These are phyloP conservation scores for Cercophora samala DNA, from an alignment of 495 filamentous ascomycete species.

Conservation along the genomic window DNA sequence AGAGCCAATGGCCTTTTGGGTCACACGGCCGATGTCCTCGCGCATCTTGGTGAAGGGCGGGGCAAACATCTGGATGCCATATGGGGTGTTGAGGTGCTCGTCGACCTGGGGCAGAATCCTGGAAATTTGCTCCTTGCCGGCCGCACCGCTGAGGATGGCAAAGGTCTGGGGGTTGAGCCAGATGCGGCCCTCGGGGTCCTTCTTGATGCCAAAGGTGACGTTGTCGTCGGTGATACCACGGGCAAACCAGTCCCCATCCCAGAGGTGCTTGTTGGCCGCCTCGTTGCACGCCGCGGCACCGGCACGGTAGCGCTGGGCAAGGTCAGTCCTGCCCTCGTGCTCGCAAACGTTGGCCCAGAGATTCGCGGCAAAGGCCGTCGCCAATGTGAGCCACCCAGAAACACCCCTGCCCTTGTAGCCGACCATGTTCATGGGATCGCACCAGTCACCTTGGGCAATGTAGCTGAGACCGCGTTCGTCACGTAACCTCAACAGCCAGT, in stretches of 20 bases:
- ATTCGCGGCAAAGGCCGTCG: conserved; percentile 49
- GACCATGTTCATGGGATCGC: conserved; percentile 60
- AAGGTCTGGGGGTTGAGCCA: conserved; percentile 57
- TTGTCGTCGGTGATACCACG: conserved; percentile 56
- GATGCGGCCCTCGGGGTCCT: conserved; percentile 51
- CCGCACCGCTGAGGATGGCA: conserved; percentile 53
- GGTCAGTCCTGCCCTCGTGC: conserved; percentile 38
- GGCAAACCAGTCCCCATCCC: conserved; percentile 55
- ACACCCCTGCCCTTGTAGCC: conserved; percentile 55
- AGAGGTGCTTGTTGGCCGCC: conserved; percentile 51
- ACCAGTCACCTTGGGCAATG: conserved; percentile 58
- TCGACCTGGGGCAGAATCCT: conserved; percentile 50
- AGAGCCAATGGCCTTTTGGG: conserved; percentile 55
- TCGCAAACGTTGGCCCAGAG: conserved; percentile 52
- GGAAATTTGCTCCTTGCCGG: conserved; percentile 39
- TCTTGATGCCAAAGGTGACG: conserved; percentile 49
- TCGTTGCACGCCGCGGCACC: conserved; percentile 48
- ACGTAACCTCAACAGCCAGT: conserved; percentile 49
- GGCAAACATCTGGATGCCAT: conserved; percentile 53
- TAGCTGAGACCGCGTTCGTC: conserved; percentile 54
- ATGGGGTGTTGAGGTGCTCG: conserved; percentile 49
- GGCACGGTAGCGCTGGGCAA: conserved; percentile 42
- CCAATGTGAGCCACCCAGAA: conserved; percentile 56
- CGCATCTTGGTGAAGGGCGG: conserved; percentile 54
- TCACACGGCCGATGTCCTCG: conserved; percentile 57